phyloP scores from a whole-genome alignment of 1,284 basidiomycete species.

The Phellopilus nigrolimitatus region DNA sequence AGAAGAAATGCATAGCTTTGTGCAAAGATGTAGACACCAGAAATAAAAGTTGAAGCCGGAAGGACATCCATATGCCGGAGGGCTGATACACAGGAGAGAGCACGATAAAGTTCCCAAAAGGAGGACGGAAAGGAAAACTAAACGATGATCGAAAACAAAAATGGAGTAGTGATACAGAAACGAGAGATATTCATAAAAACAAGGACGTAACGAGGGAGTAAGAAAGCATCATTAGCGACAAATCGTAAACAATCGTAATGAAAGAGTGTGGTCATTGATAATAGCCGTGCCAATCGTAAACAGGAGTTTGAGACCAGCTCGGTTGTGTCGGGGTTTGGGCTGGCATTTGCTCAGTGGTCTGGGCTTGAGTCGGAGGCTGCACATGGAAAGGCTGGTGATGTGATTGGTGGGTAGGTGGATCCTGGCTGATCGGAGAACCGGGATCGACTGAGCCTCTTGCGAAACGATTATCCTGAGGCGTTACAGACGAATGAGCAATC shows the following conservation, averaged over 20 bases:
- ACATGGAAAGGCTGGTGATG: background rate
- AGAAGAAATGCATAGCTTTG: no score
- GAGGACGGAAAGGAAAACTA: background rate
- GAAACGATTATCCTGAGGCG: slow-evolving; percentile 5
- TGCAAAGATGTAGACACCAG: no score
- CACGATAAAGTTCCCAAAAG: background rate
- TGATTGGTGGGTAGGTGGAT: background rate
- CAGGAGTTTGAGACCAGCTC: background rate
- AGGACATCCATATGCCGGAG: background rate
- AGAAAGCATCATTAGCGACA: background rate
- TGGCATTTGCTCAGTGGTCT: background rate
- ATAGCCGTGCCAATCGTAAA: background rate
- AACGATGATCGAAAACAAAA: background rate
- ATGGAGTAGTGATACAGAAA: background rate
- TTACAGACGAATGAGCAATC: background rate
- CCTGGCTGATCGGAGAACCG: background rate
- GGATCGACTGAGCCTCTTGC: background rate
- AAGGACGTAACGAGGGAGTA: background rate
- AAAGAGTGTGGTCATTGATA: background rate
- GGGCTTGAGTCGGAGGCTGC: background rate
- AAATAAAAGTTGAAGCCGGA: background rate
- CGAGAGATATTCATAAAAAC: background rate
- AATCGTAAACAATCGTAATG: background rate
- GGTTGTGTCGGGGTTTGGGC: background rate
- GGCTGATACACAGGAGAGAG: background rate